Evolutionary conservation across 345 rosid species (phyloP), one percentile per base, ranked within the genome.

Genomic region (Microthlaspi erraticum): DNA sequence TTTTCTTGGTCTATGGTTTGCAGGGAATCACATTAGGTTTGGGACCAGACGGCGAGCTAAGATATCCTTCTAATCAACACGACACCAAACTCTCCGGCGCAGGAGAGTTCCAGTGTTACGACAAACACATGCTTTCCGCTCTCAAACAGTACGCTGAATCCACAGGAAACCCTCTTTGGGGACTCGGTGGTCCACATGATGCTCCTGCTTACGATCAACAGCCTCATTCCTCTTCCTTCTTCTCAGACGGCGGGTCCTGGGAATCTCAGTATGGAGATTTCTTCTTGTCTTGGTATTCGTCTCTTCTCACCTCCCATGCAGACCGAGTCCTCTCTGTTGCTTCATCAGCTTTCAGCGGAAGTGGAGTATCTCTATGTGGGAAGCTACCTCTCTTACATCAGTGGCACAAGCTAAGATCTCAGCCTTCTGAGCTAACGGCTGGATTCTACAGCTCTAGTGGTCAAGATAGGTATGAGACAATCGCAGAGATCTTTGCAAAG

Each of bases 81-180:
- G 39, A 36, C 10, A 33, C 65, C 9, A 80, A 70, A 42, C 44
- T 61, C 70, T 45, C 69, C 53, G 79, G 79, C 1, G 79, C 73
- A 7, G 97, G 97, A 70, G 97, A 87, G 70, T 91, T 93, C 72
- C 98, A 93, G 76, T 93, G 97, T 72, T 93, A 81, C 34, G 98
- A 93, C 78, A 66, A 39, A 64, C 85, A 84, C 80, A 93, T 93
- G 97, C 92, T 89, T 37, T 69, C 50, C 5, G 79, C 80, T 53
- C 94, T 93, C 29, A 89, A 83, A 82, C 81, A 76, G 39, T 79
- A 85, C 5, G 97, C 93, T 8, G 94, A 89, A 52, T 80, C 92
- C 20, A 64, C 43, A 5, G 94, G 94, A 53, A 85, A 84, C 66
- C 91, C 98, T 39, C 75, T 85, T 19, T 93, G 98, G 98, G 98